phyloP scores from a whole-genome alignment of 2,329 filamentous ascomycete genomes.

The Colletotrichum sp. region DNA sequence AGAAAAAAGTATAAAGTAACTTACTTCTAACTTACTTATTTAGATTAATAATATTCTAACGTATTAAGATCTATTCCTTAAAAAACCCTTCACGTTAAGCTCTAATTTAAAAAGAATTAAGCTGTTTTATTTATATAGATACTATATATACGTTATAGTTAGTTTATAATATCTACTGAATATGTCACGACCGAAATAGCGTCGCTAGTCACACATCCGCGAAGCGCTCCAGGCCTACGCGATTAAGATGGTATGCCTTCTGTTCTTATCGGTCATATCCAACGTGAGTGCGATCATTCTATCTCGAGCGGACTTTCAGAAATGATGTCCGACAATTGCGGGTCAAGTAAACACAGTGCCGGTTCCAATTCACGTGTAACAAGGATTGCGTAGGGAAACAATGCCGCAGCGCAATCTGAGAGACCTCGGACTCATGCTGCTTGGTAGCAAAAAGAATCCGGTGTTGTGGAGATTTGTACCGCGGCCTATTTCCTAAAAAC shows the following conservation, averaged over 20 bases:
- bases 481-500: neutral
- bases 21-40: too few species aligned
- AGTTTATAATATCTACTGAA: too few species aligned
- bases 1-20: too few species aligned
- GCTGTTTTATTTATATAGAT: too few species aligned
- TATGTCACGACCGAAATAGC: neutral
- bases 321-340: neutral
- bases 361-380: fast-evolving
- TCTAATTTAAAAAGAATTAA: too few species aligned
- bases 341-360: neutral
- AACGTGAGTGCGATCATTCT: neutral
- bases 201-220: neutral
- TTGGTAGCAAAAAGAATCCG: neutral
- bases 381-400: neutral
- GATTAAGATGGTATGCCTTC: fast-evolving
- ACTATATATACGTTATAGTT: too few species aligned
- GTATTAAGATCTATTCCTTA: too few species aligned
- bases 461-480: neutral
- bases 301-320: neutral
- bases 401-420: neutral
- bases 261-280: neutral
- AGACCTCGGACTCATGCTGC: neutral
- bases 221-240: fast-evolving
- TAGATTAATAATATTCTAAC: too few species aligned
- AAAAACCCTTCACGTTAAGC: too few species aligned